Percentiles rank a stretch among this genome's conserved stretches.
phyloP scores from a whole-genome alignment of 768 basidiomycete genomes.

The Ramaria sp. region DNA sequence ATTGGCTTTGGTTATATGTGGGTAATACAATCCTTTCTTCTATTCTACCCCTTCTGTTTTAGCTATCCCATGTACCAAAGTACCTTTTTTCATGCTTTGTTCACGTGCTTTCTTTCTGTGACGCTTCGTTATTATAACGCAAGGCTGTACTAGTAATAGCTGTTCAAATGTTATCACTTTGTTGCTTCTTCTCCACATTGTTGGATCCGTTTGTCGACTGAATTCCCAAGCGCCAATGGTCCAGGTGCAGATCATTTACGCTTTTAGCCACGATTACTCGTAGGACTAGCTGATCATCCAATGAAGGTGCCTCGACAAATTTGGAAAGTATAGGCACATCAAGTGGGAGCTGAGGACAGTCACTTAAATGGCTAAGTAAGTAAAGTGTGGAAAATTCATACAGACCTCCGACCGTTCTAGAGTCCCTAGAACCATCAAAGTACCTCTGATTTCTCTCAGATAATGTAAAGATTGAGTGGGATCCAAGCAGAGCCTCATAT shows the following conservation, averaged over 20 bases:
- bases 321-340: constrained; percentile 6
- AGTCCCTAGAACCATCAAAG: constrained; percentile 5
- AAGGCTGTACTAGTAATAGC: not conserved
- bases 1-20: constrained; percentile 1
- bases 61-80: not conserved
- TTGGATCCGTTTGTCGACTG: not conserved
- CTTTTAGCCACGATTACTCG: constrained; percentile 1
- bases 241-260: not conserved
- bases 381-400: not conserved
- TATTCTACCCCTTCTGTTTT: not conserved
- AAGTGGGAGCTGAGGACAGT: not conserved
- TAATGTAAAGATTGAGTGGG: constrained; percentile 5
- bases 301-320: constrained; percentile 4
- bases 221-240: not conserved
- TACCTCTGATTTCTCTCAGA: constrained; percentile 3
- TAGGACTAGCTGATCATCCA: constrained; percentile 3
- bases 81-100: not conserved
- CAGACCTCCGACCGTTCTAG: not conserved
- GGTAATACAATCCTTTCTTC: not conserved
- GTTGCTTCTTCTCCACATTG: not conserved
- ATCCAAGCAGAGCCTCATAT: constrained; percentile 8
- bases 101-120: not conserved
- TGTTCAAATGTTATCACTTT: too few relatives aligned
- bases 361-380: not conserved
- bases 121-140: not conserved